These are phyloP conservation scores for Neurospora sp. DNA, from an alignment of 495 filamentous ascomycete genomes.

Conservation along the genomic window DNA sequence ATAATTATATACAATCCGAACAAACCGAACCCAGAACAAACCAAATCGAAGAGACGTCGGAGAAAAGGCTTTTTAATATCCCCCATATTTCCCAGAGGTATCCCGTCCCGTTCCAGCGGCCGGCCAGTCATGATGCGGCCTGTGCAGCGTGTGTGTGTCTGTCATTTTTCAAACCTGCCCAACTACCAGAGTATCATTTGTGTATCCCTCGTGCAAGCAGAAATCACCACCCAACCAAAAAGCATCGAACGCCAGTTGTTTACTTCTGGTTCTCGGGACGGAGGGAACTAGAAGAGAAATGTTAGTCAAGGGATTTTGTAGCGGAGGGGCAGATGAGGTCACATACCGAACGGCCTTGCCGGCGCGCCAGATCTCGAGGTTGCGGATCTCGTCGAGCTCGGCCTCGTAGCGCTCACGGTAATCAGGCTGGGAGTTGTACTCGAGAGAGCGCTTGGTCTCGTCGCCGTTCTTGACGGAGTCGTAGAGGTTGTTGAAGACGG, in stretches of 20 bases:
- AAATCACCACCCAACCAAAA: neutral
- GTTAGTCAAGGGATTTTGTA: slow-evolving; percentile 14
- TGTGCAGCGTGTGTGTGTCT: neutral
- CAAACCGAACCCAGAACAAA: neutral
- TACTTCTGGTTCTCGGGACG: slow-evolving; percentile 91
- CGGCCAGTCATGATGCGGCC: neutral
- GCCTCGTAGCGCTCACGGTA: slow-evolving; percentile 93
- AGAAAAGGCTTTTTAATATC: neutral
- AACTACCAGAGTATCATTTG: slow-evolving; percentile 1
- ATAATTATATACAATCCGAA: neutral
- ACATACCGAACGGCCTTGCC: slow-evolving; percentile 87
- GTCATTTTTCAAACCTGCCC: neutral
- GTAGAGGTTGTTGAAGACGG: slow-evolving; percentile 95
- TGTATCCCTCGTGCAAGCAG: neutral
- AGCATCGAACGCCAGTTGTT: slow-evolving; percentile 12
- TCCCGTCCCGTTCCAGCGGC: slow-evolving; percentile 1
- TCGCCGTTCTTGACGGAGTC: slow-evolving; percentile 76
- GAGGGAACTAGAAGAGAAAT: slow-evolving; percentile 46
- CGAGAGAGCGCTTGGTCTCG: slow-evolving; percentile 88
- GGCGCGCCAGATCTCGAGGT: slow-evolving; percentile 96
- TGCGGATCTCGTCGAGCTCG: slow-evolving; percentile 93
- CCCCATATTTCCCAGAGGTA: slow-evolving; percentile 13
- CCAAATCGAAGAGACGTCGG: neutral
- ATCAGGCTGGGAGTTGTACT: slow-evolving; percentile 89
- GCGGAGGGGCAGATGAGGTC: neutral